Evolutionary conservation across 805 yeast genomes (phyloP), one percentile per base, ranked within the genome.

Genomic region (Candida oleophila): DNA sequence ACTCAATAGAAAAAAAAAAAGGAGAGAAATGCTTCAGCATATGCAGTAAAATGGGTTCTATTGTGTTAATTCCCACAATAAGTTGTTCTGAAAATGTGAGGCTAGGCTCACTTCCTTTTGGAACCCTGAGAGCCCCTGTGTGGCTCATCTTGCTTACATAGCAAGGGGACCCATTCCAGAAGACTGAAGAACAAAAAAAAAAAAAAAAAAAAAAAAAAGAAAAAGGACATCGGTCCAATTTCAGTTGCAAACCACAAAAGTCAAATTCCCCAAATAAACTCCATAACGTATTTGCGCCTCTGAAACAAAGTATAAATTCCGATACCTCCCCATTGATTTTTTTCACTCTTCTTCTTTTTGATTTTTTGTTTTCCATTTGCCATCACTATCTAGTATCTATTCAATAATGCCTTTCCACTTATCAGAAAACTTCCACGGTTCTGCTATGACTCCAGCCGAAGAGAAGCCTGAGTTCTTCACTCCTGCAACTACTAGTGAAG

Each of bases 401-500:
- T 5, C 22, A 22, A 38, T 20, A 4, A 42, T 42, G 45, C 33
- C 45, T 42, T 42, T 42, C 40, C 38, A 34, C 22, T 42, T 42
- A n/a, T 37, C 45, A 12, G 45, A 42, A 14, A 37, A 42, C 39
- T 42, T 42, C 39, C 39, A 36, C 34, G n/a, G 30, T 19, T 35
- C 39, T 18, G 16, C 15, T 18, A 35, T 36, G 40, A 42, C 45
- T 42, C 45, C 45, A 7, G 40, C 45, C 34, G 45, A 42, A 16
- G 45, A 42, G 19, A 42, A 42, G 45, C 40, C 45, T 16, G 45
- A 42, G 11, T 42, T 42, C 32, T 42, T 42, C 33, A 16, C 36
- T 3, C 14, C 14, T 16, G 42, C 14, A 5, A 11, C 22, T 15
- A 9, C 33, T n/a, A 32, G 38, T 15, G 33, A n/a, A 3, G 45